Evolutionary conservation across 805 yeast species (phyloP).

Genomic region (Candida railenensis): DNA sequence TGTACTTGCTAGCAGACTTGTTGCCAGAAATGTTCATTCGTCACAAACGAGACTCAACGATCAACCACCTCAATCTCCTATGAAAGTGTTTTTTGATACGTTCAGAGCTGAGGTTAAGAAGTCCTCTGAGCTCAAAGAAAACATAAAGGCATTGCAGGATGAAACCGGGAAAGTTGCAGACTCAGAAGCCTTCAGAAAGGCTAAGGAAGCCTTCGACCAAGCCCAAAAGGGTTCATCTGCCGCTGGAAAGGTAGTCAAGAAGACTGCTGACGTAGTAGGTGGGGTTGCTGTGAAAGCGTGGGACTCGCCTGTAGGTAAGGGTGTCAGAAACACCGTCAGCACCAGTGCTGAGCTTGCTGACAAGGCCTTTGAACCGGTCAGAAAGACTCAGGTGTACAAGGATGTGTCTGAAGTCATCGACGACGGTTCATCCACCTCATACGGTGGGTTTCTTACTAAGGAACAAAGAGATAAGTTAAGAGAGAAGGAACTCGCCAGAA

Average conservation of each 20-base stretch:
- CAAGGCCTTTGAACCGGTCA: slow-evolving; percentile 88
- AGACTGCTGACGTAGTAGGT: slow-evolving; percentile 94
- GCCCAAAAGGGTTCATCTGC: slow-evolving; percentile 76
- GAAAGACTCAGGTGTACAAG: slow-evolving; percentile 85
- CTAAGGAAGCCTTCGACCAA: slow-evolving; percentile 85
- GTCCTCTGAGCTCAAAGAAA: slow-evolving; percentile 83
- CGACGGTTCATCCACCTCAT: slow-evolving; percentile 84
- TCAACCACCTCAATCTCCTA: slow-evolving; percentile 60
- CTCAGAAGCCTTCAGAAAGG: slow-evolving; percentile 87
- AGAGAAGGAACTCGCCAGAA: slow-evolving; percentile 46
- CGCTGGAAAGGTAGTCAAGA: slow-evolving; percentile 69
- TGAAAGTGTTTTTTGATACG: slow-evolving; percentile 90
- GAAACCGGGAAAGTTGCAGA: slow-evolving; percentile 95
- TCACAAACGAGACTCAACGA: slow-evolving; percentile 1
- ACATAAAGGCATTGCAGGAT: slow-evolving; percentile 91
- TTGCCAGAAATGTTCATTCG: not conserved
- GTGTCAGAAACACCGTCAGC: slow-evolving; percentile 82
- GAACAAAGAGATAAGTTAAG: slow-evolving; percentile 78
- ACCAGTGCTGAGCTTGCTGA: slow-evolving; percentile 84
- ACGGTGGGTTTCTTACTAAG: slow-evolving; percentile 89
- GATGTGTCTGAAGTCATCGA: slow-evolving; percentile 86
- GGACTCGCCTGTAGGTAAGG: slow-evolving; percentile 92
- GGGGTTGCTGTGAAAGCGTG: slow-evolving; percentile 87
- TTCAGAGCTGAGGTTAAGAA: slow-evolving; percentile 90
- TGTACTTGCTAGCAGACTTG: slow-evolving; percentile 1